Conservation (phyloP, 2,329 filamentous ascomycete genomes). For the Bipolaris victoriae region DNA sequence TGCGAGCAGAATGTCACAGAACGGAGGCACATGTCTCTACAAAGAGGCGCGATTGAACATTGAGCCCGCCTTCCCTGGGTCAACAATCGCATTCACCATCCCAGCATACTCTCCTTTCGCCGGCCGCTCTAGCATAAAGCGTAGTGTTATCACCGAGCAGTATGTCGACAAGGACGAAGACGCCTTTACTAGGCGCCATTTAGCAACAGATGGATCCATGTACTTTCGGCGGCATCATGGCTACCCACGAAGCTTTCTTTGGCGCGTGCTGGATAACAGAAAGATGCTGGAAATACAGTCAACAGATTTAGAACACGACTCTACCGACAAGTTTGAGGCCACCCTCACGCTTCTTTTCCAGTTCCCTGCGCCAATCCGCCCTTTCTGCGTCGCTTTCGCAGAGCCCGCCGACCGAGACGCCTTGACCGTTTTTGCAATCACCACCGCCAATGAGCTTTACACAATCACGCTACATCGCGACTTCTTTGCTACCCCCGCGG, state of each 20-base stretch:
- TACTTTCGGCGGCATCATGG: constrained; percentile 80
- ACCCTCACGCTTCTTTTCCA: constrained; percentile 77
- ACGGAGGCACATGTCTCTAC: constrained; percentile 71
- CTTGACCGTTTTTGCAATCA: constrained; percentile 79
- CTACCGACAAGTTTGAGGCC: constrained; percentile 68
- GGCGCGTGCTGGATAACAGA: constrained; percentile 83
- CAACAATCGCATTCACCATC: constrained; percentile 68
- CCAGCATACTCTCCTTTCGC: constrained; percentile 44
- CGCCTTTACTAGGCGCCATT: constrained; percentile 71
- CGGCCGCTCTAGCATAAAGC: constrained; percentile 39
- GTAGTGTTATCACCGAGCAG: constrained; percentile 47
- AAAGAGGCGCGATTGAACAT: constrained; percentile 87
- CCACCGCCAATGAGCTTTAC: constrained; percentile 78
- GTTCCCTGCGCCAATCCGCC: constrained; percentile 75
- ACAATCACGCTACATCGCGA: constrained; percentile 83
- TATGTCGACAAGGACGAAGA: constrained; percentile 67
- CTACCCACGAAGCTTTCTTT: constrained; percentile 85
- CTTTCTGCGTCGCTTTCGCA: constrained; percentile 80
- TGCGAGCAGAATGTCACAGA: constrained; percentile 72
- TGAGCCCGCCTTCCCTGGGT: constrained; percentile 72
- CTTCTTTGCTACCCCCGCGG: constrained; percentile 73
- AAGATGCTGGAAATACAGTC: constrained; percentile 82
- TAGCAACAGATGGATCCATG: constrained; percentile 77
- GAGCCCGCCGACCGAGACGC: constrained; percentile 80
- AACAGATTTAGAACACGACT: constrained; percentile 76